Conservation (phyloP, 768 basidiomycete species). For the Pisolithus microcarpus region DNA sequence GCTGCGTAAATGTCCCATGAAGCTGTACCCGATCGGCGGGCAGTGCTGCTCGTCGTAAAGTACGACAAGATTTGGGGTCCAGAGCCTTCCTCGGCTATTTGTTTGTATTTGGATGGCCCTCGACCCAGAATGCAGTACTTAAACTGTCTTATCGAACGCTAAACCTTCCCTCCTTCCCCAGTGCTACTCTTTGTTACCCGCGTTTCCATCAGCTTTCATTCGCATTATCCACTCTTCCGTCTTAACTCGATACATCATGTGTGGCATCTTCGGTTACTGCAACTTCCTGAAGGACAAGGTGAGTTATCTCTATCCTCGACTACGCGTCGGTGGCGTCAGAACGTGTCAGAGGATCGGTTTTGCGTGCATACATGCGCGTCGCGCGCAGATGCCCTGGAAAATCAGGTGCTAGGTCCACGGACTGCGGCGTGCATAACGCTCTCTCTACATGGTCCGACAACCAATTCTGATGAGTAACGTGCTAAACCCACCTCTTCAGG, state of each 20-base stretch:
- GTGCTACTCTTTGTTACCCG: neutral
- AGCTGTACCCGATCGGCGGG: neutral
- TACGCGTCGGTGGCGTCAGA: neutral
- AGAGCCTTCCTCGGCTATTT: conserved; percentile 11
- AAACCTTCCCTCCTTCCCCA: conserved; percentile 13
- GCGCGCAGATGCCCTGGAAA: too few relatives aligned
- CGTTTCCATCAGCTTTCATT: conserved; percentile 1
- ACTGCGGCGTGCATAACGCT: neutral
- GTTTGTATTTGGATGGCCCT: conserved; percentile 27
- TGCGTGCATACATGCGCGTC: neutral
- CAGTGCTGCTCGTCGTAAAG: neutral
- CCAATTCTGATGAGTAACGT: neutral
- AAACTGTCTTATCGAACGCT: conserved; percentile 9
- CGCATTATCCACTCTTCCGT: conserved; percentile 3
- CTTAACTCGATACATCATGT: conserved; percentile 43
- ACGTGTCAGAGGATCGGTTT: neutral
- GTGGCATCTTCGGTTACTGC: conserved; percentile 96
- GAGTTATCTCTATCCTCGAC: conserved; percentile 20
- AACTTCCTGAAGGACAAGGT: conserved; percentile 94
- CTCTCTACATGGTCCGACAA: neutral
- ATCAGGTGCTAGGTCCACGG: neutral
- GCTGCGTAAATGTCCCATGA: too few relatives aligned
- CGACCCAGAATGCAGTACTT: conserved; percentile 26
- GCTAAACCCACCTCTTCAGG: conserved; percentile 35
- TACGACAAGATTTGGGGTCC: neutral